These are phyloP conservation scores for Kwoniella sp. DNA, from an alignment of 768 basidiomycete species.

Conservation along the genomic window DNA sequence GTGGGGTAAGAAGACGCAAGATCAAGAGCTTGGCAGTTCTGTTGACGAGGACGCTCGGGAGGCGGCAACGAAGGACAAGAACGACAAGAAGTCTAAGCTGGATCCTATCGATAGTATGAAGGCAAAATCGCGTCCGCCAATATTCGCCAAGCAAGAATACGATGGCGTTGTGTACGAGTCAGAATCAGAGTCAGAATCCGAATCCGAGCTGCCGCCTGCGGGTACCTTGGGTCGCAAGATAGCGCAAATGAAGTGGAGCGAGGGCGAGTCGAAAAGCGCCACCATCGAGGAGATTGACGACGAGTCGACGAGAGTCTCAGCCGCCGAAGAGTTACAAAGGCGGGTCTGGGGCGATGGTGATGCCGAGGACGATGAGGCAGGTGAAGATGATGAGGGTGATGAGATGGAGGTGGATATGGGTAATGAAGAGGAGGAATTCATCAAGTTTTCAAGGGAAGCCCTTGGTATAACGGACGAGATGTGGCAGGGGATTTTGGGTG, in stretches of 20 bases:
- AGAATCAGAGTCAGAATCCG: constrained; percentile 63
- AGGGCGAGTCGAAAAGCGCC: constrained; percentile 12
- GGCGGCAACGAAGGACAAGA: background rate
- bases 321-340: constrained; percentile 30
- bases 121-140: constrained; percentile 61
- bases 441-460: constrained; percentile 88
- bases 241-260: constrained; percentile 37
- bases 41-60: background rate
- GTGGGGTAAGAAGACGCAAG: constrained; percentile 62
- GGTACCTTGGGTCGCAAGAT: constrained; percentile 39
- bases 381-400: constrained; percentile 57
- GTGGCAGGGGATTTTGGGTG: constrained; percentile 79
- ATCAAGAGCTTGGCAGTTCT: background rate
- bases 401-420: constrained; percentile 67
- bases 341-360: constrained; percentile 21
- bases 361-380: constrained; percentile 62
- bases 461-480: constrained; percentile 83
- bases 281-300: constrained; percentile 27
- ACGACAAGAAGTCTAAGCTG: constrained; percentile 2
- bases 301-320: constrained; percentile 34
- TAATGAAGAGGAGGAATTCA: constrained; percentile 81
- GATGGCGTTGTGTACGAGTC: constrained; percentile 82
- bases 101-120: background rate
- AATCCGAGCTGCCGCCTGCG: constrained; percentile 21
- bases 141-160: constrained; percentile 74